These are phyloP conservation scores for Beauveria australis DNA, from an alignment of 2,329 filamentous ascomycete species.

Conservation along the genomic window DNA sequence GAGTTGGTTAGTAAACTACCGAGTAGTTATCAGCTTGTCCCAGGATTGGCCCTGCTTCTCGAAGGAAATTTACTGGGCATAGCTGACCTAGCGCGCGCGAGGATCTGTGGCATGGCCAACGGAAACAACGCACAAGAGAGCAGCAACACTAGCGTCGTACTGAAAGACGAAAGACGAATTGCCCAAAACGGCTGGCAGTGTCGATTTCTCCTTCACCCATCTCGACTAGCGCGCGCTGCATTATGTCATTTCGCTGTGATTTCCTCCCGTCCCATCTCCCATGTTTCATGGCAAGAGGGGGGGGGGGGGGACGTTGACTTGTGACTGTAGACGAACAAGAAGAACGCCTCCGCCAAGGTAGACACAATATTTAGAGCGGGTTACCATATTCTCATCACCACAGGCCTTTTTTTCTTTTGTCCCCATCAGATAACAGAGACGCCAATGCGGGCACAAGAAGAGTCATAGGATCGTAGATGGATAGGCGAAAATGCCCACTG, in stretches of 20 bases:
- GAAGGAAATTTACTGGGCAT: constrained; percentile 2
- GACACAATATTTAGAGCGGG: too few relatives aligned
- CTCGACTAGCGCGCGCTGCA: constrained; percentile 2
- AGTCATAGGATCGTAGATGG: constrained; percentile 1
- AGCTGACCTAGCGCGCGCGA: background rate
- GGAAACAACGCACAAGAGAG: too few relatives aligned
- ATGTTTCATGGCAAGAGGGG: background rate
- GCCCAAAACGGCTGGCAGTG: background rate
- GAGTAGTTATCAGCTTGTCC: background rate
- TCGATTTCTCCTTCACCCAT: background rate
- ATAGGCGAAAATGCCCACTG: background rate
- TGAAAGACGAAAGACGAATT: constrained; percentile 6
- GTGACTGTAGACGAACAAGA: too few relatives aligned
- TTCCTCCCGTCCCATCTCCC: background rate
- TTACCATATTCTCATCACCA: too few relatives aligned
- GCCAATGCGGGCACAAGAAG: background rate
- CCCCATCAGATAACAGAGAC: background rate
- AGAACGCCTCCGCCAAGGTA: too few relatives aligned
- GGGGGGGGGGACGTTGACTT: too few relatives aligned
- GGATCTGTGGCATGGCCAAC: too few relatives aligned
- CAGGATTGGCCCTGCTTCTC: background rate
- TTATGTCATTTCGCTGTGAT: background rate
- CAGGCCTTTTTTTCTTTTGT: background rate
- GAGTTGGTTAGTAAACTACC: too few relatives aligned
- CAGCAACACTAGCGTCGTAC: too few relatives aligned